phyloP scores from a whole-genome alignment of 106 monocot genomes.

The Dioscorea alata region DNA sequence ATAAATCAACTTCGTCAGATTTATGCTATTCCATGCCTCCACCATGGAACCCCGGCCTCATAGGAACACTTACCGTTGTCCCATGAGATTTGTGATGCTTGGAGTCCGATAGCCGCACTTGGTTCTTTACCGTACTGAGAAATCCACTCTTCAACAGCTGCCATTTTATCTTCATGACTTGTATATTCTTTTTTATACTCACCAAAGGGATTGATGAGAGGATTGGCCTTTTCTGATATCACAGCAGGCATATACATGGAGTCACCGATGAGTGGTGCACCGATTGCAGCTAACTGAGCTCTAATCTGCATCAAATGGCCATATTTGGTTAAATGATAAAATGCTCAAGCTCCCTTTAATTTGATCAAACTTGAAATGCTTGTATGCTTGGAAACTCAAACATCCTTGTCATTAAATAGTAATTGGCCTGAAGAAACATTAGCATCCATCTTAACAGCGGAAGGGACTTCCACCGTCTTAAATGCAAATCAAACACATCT shows the following conservation, averaged over 20 bases:
- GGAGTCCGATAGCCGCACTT: slow-evolving; percentile 64
- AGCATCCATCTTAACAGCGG: no score
- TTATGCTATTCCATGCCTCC: slow-evolving; percentile 29
- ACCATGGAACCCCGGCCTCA: slow-evolving; percentile 69
- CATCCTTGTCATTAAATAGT: no score
- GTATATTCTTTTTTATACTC: slow-evolving; percentile 9
- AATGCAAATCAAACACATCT: neutral
- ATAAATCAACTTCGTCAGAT: neutral
- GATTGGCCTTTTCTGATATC: slow-evolving; percentile 40
- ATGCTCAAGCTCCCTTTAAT: no score
- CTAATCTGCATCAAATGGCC: slow-evolving; percentile 48
- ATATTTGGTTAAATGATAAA: no score
- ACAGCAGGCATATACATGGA: slow-evolving; percentile 85
- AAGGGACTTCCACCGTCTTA: no score
- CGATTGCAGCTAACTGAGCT: slow-evolving; percentile 85
- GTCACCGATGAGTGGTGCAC: slow-evolving; percentile 82
- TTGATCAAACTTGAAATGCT: no score
- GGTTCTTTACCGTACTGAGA: slow-evolving; percentile 80
- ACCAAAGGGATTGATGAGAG: slow-evolving; percentile 67
- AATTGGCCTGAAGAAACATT: no score
- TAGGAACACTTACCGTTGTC: slow-evolving; percentile 49
- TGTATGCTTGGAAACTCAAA: no score
- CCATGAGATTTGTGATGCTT: slow-evolving; percentile 91
- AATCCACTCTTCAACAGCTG: slow-evolving; percentile 62
- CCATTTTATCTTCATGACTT: slow-evolving; percentile 29